These are phyloP conservation scores for Calonectria multiphialidica DNA, from an alignment of 2,329 filamentous ascomycete species.

Conservation along the genomic window DNA sequence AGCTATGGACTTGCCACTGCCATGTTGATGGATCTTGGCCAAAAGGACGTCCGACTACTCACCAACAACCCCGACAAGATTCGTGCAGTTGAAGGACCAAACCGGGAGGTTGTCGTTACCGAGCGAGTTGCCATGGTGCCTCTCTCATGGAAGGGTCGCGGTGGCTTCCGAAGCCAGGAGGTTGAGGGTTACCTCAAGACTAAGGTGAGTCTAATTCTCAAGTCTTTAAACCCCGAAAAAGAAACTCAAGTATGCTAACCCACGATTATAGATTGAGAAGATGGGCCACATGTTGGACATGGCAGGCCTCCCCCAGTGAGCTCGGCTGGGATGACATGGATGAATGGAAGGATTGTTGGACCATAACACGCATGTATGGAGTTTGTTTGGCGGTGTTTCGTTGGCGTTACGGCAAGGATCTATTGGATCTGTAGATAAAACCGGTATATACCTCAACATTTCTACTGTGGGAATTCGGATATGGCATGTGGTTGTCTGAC, in stretches of 20 bases:
- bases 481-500: neutral
- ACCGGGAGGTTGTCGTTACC: constrained; percentile 86
- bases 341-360: constrained; percentile 11
- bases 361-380: constrained; percentile 35
- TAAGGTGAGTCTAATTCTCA: constrained; percentile 73
- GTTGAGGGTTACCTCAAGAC: constrained; percentile 95
- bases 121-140: constrained; percentile 97
- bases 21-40: constrained; percentile 88
- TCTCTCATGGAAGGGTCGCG: constrained; percentile 88
- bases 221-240: too few relatives aligned
- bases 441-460: constrained; percentile 23
- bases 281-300: constrained; percentile 86
- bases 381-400: constrained; percentile 37
- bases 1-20: constrained; percentile 97
- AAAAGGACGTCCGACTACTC: constrained; percentile 82
- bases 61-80: constrained; percentile 99
- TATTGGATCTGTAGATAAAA: constrained; percentile 41
- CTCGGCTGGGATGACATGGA: neutral
- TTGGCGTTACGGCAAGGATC: constrained; percentile 38
- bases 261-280: constrained; percentile 76
- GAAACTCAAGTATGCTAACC: constrained; percentile 36
- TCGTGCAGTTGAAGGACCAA: constrained; percentile 90
- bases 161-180: constrained; percentile 87
- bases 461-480: constrained; percentile 4
- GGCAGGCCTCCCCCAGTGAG: constrained; percentile 44